Conservation (phyloP, 139 green algal species). For the Tetradesmus obliquus region DNA sequence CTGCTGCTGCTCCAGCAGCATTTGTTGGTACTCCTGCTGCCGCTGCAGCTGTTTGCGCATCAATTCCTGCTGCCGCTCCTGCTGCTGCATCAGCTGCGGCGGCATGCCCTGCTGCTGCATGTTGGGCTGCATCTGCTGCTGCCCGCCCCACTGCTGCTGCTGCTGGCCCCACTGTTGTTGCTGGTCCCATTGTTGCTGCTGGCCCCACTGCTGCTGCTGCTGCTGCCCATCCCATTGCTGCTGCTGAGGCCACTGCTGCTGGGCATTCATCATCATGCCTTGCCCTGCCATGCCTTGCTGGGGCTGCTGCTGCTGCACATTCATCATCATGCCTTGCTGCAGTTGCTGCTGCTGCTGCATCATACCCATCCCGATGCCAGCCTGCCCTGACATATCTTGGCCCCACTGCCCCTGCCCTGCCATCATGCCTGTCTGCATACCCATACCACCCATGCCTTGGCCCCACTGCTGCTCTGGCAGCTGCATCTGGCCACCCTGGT, state of each 20-base stretch:
- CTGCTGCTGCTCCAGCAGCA: neutral
- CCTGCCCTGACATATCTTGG: neutral
- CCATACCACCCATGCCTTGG: neutral
- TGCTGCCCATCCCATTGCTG: neutral
- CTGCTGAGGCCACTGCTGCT: conserved; percentile 12
- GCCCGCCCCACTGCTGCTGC: neutral
- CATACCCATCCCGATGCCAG: neutral
- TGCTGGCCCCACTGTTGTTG: neutral
- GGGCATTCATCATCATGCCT: neutral
- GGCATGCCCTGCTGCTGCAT: conserved; percentile 6
- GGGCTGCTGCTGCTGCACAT: neutral
- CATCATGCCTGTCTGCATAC: conserved; percentile 8
- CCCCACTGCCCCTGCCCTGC: conserved; percentile 14
- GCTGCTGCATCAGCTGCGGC: neutral
- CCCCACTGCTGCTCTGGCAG: conserved; percentile 9
- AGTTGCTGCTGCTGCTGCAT: neutral
- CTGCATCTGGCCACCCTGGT: neutral
- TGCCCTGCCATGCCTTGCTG: neutral
- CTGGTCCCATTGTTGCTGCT: conserved; percentile 16
- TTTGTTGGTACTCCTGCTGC: conserved; percentile 1
- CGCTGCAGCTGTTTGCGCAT: neutral
- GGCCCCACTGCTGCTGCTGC: neutral
- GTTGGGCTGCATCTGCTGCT: neutral
- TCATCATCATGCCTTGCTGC: neutral
- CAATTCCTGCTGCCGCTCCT: neutral